Evolutionary conservation across 345 rosid species (phyloP).

Genomic region (Garcia nutans): DNA sequence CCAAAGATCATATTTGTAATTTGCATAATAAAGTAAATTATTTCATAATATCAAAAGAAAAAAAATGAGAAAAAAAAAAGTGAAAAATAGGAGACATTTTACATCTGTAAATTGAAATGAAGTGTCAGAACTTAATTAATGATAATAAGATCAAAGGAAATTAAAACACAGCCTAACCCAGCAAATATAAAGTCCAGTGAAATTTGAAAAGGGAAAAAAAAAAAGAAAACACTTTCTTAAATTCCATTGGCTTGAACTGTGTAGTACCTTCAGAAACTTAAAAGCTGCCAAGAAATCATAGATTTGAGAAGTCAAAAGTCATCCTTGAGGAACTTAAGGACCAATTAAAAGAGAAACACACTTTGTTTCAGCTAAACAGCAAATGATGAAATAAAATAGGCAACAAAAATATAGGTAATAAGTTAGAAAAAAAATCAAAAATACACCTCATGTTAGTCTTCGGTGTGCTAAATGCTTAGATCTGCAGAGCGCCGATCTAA

Average conservation of each 20-base stretch:
- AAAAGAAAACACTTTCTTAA: no score
- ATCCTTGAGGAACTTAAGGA: neutral
- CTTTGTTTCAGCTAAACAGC: neutral
- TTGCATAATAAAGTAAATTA: neutral
- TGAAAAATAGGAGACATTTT: neutral
- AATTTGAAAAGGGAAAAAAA: neutral
- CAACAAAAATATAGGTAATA: neutral
- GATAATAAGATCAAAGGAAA: no score
- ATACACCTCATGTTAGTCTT: neutral
- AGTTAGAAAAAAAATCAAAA: no score
- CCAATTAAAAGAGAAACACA: no score
- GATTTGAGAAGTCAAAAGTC: neutral
- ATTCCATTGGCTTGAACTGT: neutral
- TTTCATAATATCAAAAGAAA: neutral
- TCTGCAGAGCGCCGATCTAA: slow-evolving; percentile 8
- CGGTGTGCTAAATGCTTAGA: slow-evolving; percentile 8
- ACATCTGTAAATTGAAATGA: neutral
- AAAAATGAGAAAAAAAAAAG: no score
- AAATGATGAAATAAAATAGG: neutral
- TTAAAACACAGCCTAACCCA: neutral
- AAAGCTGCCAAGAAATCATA: neutral
- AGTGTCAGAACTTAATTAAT: neutral
- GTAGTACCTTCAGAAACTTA: neutral
- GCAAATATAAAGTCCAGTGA: neutral
- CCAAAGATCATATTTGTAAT: neutral